These are phyloP conservation scores for Ophiocordyceps polyrhachis-furcata DNA, from an alignment of 2,329 filamentous ascomycete species.

Conservation along the genomic window DNA sequence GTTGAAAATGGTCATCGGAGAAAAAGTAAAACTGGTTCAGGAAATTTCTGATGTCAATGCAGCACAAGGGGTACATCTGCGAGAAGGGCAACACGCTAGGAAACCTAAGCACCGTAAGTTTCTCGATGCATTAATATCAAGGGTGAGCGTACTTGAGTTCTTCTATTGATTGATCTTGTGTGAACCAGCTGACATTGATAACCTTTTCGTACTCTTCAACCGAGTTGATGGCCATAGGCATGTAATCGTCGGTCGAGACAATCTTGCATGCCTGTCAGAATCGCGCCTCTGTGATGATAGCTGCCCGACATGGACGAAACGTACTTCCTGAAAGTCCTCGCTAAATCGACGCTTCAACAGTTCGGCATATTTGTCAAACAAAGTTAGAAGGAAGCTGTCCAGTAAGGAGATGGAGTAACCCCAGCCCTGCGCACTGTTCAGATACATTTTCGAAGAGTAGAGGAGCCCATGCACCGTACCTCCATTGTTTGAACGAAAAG, in stretches of 20 bases:
- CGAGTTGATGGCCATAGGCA: slow-evolving; percentile 95
- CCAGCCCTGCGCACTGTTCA: slow-evolving; percentile 71
- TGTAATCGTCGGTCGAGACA: slow-evolving; percentile 90
- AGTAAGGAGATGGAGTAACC: slow-evolving; percentile 68
- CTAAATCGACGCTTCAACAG: slow-evolving; percentile 81
- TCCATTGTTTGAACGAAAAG: slow-evolving; percentile 98
- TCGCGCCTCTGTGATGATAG: not conserved
- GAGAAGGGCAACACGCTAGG: slow-evolving; percentile 94
- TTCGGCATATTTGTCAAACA: slow-evolving; percentile 90
- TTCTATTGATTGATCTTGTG: slow-evolving; percentile 57
- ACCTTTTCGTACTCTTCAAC: slow-evolving; percentile 89
- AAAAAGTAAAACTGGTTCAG: slow-evolving; percentile 98
- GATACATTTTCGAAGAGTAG: slow-evolving; percentile 36
- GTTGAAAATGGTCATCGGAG: slow-evolving; percentile 86
- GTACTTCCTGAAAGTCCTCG: slow-evolving; percentile 82
- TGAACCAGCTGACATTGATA: slow-evolving; percentile 90
- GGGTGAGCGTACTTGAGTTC: slow-evolving; percentile 47
- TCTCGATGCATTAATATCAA: not conserved
- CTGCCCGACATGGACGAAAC: slow-evolving; percentile 1
- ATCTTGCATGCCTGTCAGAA: slow-evolving; percentile 22
- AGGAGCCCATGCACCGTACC: slow-evolving; percentile 25
- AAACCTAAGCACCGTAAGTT: slow-evolving; percentile 35
- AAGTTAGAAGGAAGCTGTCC: slow-evolving; percentile 65
- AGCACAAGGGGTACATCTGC: slow-evolving; percentile 97
- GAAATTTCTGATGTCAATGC: slow-evolving; percentile 95